phyloP scores from a whole-genome alignment of 768 basidiomycete species.

The Glaciozyma antarctica region DNA sequence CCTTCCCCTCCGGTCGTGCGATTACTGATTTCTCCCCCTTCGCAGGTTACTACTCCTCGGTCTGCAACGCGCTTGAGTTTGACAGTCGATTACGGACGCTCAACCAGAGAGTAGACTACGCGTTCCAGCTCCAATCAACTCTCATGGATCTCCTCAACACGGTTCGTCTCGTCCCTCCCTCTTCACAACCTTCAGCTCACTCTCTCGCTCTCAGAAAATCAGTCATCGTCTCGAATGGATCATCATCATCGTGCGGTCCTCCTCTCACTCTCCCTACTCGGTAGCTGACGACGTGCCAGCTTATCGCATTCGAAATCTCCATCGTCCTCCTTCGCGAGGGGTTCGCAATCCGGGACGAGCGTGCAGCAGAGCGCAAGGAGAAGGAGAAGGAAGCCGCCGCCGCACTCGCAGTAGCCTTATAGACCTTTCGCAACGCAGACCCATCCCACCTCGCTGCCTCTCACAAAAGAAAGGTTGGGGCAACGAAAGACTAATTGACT shows the following conservation, averaged over 20 bases:
- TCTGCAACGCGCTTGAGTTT: constrained; percentile 79
- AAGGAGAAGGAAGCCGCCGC: too few species aligned
- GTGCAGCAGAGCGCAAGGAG: too few species aligned
- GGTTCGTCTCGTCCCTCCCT: constrained; percentile 42
- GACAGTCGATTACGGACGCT: constrained; percentile 54
- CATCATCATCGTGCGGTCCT: constrained; percentile 71
- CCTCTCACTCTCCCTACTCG: neutral
- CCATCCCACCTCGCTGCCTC: too few species aligned
- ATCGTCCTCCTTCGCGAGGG: constrained; percentile 29
- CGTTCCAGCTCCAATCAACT: constrained; percentile 68
- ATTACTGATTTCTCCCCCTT: neutral
- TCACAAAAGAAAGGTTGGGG: too few species aligned
- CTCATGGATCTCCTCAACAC: constrained; percentile 81
- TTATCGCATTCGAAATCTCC: constrained; percentile 29
- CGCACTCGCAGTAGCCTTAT: too few species aligned
- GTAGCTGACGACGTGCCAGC: constrained; percentile 11
- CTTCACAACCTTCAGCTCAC: constrained; percentile 6
- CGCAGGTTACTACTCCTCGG: constrained; percentile 61
- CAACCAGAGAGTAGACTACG: constrained; percentile 39
- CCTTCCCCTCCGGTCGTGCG: neutral
- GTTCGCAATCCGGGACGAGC: neutral
- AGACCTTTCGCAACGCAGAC: too few species aligned
- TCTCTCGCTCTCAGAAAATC: constrained; percentile 48
- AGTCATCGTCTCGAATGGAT: constrained; percentile 92
- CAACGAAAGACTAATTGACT: too few species aligned